Evolutionary conservation across 768 basidiomycete genomes (phyloP).

Genomic region (Pulveroboletus sp.): DNA sequence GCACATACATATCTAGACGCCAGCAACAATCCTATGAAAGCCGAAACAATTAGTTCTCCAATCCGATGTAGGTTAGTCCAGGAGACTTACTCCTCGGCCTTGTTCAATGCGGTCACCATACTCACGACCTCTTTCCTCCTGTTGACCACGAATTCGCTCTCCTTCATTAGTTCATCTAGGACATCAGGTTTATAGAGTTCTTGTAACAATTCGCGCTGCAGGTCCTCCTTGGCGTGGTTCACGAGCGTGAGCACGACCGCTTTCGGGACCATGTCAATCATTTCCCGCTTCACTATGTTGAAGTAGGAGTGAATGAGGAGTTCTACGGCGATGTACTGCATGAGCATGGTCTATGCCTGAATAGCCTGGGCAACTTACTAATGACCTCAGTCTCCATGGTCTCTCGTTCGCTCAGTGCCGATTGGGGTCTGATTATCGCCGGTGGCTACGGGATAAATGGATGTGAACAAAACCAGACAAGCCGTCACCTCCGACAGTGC

Average conservation of each 20-base stretch:
- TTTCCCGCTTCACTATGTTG: slow-evolving; percentile 97
- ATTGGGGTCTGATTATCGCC: slow-evolving; percentile 80
- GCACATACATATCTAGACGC: slow-evolving; percentile 39
- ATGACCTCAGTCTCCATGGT: slow-evolving; percentile 99
- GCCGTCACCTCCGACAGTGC: slow-evolving; percentile 12
- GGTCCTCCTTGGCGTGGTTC: slow-evolving; percentile 86
- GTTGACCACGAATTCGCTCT: slow-evolving; percentile 83
- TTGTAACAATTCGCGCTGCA: slow-evolving; percentile 91
- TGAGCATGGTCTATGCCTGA: neutral
- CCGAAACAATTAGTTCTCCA: slow-evolving; percentile 9
- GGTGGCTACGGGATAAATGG: slow-evolving; percentile 54
- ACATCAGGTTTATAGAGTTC: slow-evolving; percentile 98
- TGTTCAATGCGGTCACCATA: slow-evolving; percentile 92
- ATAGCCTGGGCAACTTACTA: slow-evolving; percentile 56
- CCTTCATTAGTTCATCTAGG: slow-evolving; percentile 90
- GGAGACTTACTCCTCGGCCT: slow-evolving; percentile 94
- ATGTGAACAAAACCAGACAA: slow-evolving; percentile 9
- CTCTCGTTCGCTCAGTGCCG: slow-evolving; percentile 89
- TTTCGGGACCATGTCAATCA: slow-evolving; percentile 99
- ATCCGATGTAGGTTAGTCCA: neutral
- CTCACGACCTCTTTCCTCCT: slow-evolving; percentile 90
- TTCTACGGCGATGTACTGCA: slow-evolving; percentile 44
- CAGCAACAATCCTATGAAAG: slow-evolving; percentile 53
- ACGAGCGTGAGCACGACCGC: slow-evolving; percentile 90
- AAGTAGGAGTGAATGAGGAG: slow-evolving; percentile 95